A percentile compares a stretch with the other conserved stretches of the same genome.
Evolutionary conservation across 2,329 filamentous ascomycete genomes (phyloP).

Genomic region (Apiospora sp.): DNA sequence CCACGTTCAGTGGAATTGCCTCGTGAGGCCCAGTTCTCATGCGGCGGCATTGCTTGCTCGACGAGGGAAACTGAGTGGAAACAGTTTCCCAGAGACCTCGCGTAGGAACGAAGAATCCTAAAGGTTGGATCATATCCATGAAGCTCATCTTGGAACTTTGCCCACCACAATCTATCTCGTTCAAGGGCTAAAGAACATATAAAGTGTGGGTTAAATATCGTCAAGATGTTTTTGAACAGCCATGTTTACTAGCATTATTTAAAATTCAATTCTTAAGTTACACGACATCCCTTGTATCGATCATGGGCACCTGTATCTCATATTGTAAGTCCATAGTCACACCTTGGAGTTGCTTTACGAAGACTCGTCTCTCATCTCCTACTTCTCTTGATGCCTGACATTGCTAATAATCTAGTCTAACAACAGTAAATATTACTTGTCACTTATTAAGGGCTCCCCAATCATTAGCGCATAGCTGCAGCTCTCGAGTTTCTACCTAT

Average conservation of each 20-base stretch:
- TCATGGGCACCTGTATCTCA: neutral
- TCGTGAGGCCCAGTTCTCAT: too few species aligned
- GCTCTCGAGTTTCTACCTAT: too few species aligned
- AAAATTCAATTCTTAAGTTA: neutral
- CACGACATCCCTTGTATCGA: neutral
- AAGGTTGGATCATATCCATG: neutral
- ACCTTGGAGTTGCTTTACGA: neutral
- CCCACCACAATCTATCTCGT: neutral
- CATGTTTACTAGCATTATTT: neutral
- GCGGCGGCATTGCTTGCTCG: too few species aligned
- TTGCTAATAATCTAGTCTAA: too few species aligned
- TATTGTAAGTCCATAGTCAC: neutral
- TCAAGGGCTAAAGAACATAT: neutral
- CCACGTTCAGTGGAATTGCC: too few species aligned
- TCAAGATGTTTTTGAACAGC: neutral
- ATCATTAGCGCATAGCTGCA: too few species aligned
- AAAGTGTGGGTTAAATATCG: neutral
- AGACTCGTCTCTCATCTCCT: neutral
- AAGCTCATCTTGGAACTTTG: neutral
- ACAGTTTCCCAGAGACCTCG: too few species aligned
- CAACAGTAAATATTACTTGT: too few species aligned
- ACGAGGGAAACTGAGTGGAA: too few species aligned
- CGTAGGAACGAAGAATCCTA: neutral
- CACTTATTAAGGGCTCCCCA: too few species aligned
- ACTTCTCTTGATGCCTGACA: neutral